Evolutionary conservation across 495 filamentous ascomycete species (phyloP).

Genomic region (Aspergillus cristatus): DNA sequence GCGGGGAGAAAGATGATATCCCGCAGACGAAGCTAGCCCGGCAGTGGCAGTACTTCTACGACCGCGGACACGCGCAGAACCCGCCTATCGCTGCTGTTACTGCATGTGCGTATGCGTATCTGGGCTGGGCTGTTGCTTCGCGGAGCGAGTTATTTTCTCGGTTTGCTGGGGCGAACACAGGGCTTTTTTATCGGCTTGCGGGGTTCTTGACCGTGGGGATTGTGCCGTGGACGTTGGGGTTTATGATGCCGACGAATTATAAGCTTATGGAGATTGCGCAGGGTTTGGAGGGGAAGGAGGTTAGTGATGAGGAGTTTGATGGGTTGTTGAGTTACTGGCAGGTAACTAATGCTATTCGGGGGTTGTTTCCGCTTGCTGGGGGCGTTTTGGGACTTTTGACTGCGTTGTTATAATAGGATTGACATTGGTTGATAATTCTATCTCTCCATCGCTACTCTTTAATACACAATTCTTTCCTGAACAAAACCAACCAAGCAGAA

Average conservation of each 20-base stretch:
- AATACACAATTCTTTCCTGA: neutral
- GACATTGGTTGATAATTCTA: neutral
- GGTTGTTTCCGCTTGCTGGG: constrained; percentile 27
- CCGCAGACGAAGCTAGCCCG: constrained; percentile 14
- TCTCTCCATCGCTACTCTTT: no score
- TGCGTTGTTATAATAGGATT: constrained; percentile 11
- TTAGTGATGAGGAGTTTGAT: constrained; percentile 13
- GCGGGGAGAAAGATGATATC: constrained; percentile 16
- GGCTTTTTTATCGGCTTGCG: constrained; percentile 12
- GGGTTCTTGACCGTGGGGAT: constrained; percentile 28
- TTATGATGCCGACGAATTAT: constrained; percentile 18
- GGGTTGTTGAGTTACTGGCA: constrained; percentile 25
- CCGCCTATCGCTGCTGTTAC: constrained; percentile 22
- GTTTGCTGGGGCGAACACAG: constrained; percentile 7
- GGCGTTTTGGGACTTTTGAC: constrained; percentile 23
- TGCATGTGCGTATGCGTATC: constrained; percentile 27
- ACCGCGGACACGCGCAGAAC: constrained; percentile 23
- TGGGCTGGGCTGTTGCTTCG: constrained; percentile 26
- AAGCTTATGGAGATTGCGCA: constrained; percentile 13
- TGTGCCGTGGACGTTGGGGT: constrained; percentile 25
- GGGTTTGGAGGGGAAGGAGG: constrained; percentile 1
- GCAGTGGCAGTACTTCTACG: constrained; percentile 23
- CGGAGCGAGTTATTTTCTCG: constrained; percentile 15
- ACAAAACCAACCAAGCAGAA: neutral
- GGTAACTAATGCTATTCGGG: constrained; percentile 24